Conservation (phyloP, 202 grass and related monocot genomes). For the Schoenoplectus tabernaemontani region DNA sequence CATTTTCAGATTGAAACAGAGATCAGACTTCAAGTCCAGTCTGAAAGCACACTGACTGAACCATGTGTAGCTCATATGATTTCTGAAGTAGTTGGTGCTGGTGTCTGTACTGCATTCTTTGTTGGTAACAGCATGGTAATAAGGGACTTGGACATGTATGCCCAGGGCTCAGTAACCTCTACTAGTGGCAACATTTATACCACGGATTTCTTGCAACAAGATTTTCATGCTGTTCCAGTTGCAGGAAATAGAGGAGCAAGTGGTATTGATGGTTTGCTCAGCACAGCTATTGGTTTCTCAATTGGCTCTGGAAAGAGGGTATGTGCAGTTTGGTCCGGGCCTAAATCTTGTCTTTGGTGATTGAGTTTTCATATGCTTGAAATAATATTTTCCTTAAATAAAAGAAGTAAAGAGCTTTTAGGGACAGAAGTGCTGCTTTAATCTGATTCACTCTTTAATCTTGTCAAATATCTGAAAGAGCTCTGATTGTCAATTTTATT, state of each 20-base stretch:
- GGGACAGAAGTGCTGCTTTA: neutral
- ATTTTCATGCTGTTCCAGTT: conserved; percentile 48
- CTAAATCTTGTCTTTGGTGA: conserved; percentile 11
- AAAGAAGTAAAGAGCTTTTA: neutral
- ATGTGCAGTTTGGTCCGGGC: conserved; percentile 3
- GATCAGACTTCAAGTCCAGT: conserved; percentile 66
- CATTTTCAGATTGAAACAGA: conserved; percentile 58
- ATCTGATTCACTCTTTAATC: neutral
- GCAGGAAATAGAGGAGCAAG: conserved; percentile 92
- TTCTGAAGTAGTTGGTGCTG: conserved; percentile 49
- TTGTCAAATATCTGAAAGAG: neutral
- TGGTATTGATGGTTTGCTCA: conserved; percentile 98
- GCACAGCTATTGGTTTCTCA: conserved; percentile 81
- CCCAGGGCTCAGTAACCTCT: conserved; percentile 48
- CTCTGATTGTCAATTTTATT: conserved; percentile 9
- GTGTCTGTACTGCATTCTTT: conserved; percentile 47
- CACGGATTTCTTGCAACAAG: neutral
- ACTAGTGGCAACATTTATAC: conserved; percentile 3
- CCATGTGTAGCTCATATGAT: conserved; percentile 78
- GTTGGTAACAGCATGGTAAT: conserved; percentile 94
- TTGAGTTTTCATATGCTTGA: neutral
- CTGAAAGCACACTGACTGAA: conserved; percentile 61
- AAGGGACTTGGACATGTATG: conserved; percentile 91
- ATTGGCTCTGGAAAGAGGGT: conserved; percentile 77
- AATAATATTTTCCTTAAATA: neutral